These are phyloP conservation scores for Hypoxylon intermedium DNA, from an alignment of 495 filamentous ascomycete genomes.

Conservation along the genomic window DNA sequence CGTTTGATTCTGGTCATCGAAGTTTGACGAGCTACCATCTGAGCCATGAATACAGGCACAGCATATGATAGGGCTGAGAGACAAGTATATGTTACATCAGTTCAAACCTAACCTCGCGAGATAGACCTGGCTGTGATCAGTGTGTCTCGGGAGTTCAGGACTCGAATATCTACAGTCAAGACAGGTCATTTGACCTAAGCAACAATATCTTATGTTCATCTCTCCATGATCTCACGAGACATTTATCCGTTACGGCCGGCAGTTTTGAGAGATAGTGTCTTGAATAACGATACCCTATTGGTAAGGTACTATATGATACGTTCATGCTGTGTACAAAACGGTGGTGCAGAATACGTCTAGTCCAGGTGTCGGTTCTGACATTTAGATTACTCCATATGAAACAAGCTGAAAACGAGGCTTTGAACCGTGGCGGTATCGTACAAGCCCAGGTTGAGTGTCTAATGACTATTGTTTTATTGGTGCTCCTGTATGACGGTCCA, in stretches of 20 bases:
- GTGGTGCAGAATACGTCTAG: conserved; percentile 37
- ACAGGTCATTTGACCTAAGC: conserved; percentile 21
- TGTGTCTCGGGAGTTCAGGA: conserved; percentile 16
- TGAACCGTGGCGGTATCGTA: conserved; percentile 5
- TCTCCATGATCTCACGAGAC: not conserved
- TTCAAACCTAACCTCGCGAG: not conserved
- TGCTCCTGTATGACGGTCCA: not conserved
- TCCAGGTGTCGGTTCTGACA: conserved; percentile 2
- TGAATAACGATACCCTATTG: not conserved
- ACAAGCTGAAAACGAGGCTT: conserved; percentile 25
- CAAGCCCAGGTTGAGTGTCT: conserved; percentile 10
- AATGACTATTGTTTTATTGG: conserved; percentile 3
- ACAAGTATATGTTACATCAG: not conserved
- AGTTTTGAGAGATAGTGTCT: conserved; percentile 10
- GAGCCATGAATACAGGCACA: not conserved
- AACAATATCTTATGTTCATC: not conserved
- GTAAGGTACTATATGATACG: not conserved
- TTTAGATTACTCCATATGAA: conserved; percentile 4
- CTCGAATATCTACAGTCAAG: not conserved
- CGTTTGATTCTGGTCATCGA: conserved; percentile 5
- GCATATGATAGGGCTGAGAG: not conserved
- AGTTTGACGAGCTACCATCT: not conserved
- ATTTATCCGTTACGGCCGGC: not conserved
- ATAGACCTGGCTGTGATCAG: not conserved
- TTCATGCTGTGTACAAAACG: conserved; percentile 29